Evolutionary conservation across 2,329 filamentous ascomycete species (phyloP), one percentile per base, ranked within the genome.

Genomic region (Botryotinia globosa): DNA sequence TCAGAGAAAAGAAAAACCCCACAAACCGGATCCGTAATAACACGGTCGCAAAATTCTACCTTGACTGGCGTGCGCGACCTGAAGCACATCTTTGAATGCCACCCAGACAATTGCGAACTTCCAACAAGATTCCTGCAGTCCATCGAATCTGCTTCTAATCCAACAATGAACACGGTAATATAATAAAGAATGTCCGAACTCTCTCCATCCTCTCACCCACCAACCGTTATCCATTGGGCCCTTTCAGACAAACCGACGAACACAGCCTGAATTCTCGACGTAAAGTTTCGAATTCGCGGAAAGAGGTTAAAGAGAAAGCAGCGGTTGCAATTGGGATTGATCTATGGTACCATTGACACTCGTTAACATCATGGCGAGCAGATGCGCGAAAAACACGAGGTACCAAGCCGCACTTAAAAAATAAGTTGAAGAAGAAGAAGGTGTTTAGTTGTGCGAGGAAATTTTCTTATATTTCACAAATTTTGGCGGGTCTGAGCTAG

Each of bases 301-400:
- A 81, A 80, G 81, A 81, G 82, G 71, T 58, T 80, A 84, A 81
- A 84, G 84, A 83, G 83, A 83, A 81, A 84, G 83, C 86, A 84
- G 73, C 85, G 83, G 85, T 82, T 85, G 91, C 91, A 94, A 95
- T 95, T 92, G 86, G 87, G 84, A 59, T 83, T 83, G 73, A 76
- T 85, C 80, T 81, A 80, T 80, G 78, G 74, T 73, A 76, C 74
- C 74, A 77, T 76, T 80, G 80, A 81, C 80, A 76, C 80, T 81
- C 79, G 74, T 76, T 77, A 58, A 75, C 78, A 79, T 74, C 79
- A 80, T 79, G 65, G 77, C 37, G 44, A 45, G 42, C 8, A 62
- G 37, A 44, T 54, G 61, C 20, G 51, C 59, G 44, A 54, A 72
- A 66, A 45, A 71, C 44, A 72, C 73, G 68, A 75, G 73, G 73